phyloP scores from a whole-genome alignment of 2,329 filamentous ascomycete genomes.

The Calonectria hawksworthii region DNA sequence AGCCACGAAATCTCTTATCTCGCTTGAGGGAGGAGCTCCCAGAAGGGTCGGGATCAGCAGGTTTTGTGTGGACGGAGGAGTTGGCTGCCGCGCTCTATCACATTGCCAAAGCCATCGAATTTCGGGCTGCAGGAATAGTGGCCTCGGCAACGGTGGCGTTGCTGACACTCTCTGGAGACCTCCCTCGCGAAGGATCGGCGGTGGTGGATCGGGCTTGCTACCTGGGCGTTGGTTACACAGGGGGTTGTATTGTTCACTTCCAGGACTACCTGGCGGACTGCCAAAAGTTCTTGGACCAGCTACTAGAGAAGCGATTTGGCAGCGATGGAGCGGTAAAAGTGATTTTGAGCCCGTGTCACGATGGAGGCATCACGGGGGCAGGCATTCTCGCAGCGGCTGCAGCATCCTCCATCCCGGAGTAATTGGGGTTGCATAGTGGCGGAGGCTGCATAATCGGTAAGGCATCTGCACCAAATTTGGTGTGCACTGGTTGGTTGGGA shows the following conservation, averaged over 20 bases:
- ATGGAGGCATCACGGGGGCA: conserved; percentile 73
- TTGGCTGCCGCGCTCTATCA: conserved; percentile 72
- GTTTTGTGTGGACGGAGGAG: conserved; percentile 74
- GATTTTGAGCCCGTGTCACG: conserved; percentile 68
- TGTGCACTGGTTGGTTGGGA: conserved; percentile 20
- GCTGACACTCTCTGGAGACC: conserved; percentile 77
- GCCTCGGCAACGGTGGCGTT: conserved; percentile 81
- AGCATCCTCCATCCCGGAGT: conserved; percentile 51
- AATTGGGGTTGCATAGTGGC: conserved; percentile 14
- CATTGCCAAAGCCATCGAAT: conserved; percentile 79
- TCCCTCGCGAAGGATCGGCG: conserved; percentile 56
- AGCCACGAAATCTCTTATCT: conserved; percentile 58
- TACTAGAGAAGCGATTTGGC: conserved; percentile 54
- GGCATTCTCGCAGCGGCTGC: conserved; percentile 70
- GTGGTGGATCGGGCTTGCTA: conserved; percentile 57
- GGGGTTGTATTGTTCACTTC: conserved; percentile 85
- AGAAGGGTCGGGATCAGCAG: conserved; percentile 54
- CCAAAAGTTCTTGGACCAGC: conserved; percentile 75
- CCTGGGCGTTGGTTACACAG: conserved; percentile 83
- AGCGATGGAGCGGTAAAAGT: conserved; percentile 57
- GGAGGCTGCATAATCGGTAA: conserved; percentile 4
- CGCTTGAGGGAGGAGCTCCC: conserved; percentile 69
- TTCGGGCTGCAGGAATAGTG: conserved; percentile 80
- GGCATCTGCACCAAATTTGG: conserved; percentile 10
- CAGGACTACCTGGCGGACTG: conserved; percentile 80